Percentiles rank a stretch among this genome's conserved stretches.
These are phyloP conservation scores for Euphorbia peplus DNA, from an alignment of 345 rosid species.

Conservation along the genomic window DNA sequence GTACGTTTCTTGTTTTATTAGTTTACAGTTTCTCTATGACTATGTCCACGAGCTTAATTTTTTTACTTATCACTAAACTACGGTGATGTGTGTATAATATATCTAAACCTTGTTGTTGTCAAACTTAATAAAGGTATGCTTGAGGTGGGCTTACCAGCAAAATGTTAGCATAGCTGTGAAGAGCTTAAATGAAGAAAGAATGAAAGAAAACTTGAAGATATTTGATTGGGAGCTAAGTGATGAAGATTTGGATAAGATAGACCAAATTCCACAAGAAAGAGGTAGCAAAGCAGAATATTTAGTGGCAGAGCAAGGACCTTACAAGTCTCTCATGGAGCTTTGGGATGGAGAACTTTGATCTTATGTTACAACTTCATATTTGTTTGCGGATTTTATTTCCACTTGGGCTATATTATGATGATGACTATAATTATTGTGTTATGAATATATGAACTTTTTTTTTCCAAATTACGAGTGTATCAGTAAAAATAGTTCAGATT, in stretches of 20 bases:
- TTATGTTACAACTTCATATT: background rate
- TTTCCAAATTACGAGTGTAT: no score
- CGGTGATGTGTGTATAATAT: no score
- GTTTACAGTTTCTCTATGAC: no score
- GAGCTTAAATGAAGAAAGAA: conserved; percentile 21
- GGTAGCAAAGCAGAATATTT: background rate
- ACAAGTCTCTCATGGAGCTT: conserved; percentile 21
- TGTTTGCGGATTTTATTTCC: no score
- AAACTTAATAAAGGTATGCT: conserved; percentile 9
- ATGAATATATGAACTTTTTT: no score
- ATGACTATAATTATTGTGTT: no score
- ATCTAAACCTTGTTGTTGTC: background rate
- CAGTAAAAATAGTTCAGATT: no score
- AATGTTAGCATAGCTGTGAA: conserved; percentile 28
- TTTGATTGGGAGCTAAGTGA: conserved; percentile 30
- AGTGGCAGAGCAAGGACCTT: conserved; percentile 26
- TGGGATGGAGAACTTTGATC: conserved; percentile 32
- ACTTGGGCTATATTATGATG: no score
- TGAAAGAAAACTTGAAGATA: conserved; percentile 24
- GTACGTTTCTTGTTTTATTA: no score
- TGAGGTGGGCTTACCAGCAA: conserved; percentile 43
- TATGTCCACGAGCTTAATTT: no score
- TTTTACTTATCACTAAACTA: no score
- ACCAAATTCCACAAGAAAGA: conserved; percentile 25
- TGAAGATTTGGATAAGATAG: conserved; percentile 25